Base-by-base conservation (phyloP, 176 grass and related monocot genomes). In the Zoysia pacifica region DNA sequence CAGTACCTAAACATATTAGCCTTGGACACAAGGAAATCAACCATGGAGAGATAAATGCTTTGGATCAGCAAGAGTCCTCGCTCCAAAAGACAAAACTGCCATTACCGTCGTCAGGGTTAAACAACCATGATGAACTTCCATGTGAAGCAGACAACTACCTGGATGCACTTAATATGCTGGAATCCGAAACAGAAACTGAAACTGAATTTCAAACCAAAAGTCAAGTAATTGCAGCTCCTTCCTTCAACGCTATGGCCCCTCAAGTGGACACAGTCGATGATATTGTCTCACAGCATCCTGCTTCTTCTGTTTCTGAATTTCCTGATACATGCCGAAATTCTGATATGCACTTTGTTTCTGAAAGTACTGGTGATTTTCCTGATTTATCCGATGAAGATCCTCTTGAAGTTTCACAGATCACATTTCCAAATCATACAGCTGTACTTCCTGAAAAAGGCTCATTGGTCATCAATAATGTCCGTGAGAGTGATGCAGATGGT, bases 161-260 rank as follows among this genome's bases (percentile, higher is more conserved):
- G 76, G 96, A 99, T 90, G 96, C 96, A 84, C 84, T 93, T 43
- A 95, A 93, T 46, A 99, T 84, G 49, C 75, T 95, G 74, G 96
- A 99, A 82, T 95, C 92, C 36, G 96, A 99, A 85, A 86, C 93
- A 81, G 93, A 99, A 75, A 89, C 88, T 50, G 96, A 99, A 82
- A 13, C 48, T 67, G 96, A 90, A 47, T 86, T 62, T 77, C 75
- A 78, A 85, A 91, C 83, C 44, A 94, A 98, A 80, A 82, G 53
- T 56, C 87, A 66, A 78, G 77, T 89, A 50, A 77, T 50, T 15
- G 36, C 79, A 64, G 51, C 71, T 41, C 67, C 78, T 81, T 77
- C 83, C 68, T 85, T 68, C 37, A 78, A 73, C 48, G 20, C 62
- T 54, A 35, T 82, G 73, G 52, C 40, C 15, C 52, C 60, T 73